Base-by-base conservation (phyloP, 2,329 filamentous ascomycete genomes). In the Colletotrichum liriopes region DNA sequence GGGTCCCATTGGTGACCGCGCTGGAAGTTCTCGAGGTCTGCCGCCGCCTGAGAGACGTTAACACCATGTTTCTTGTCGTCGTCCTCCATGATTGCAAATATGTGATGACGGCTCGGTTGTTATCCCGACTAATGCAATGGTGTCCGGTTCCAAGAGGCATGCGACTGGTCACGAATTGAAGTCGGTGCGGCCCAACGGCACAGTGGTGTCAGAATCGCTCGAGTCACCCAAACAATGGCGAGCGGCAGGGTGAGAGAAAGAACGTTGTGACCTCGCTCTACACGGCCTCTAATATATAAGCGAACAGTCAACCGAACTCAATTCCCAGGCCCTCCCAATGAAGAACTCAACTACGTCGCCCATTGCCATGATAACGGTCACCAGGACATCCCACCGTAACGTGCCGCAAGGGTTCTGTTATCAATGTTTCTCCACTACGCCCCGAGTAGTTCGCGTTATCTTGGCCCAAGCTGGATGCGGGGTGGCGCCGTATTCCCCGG, bases 1-100 rank as follows among this genome's bases (percentile, higher is more conserved):
- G 81, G 78, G 32, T 82, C 81, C 76, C 78, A 81, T 71, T 80
- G 77, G 62, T 82, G 82, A 4, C 78, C 75, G 52, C 78, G 75
- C 26, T 77, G 76, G 29, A 82, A 78, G 69, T 77, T 77, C 45
- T 79, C 74, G 29, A 81, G 76, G 43, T 76, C 75, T 32, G 63
- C 47, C 20, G 60, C 66, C 12, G 66, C 55, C 29, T 74, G 63
- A 2, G 59, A 64, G 7, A 69, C 65, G 14, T 59, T 45, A 12
- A 54, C 54, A 0, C 39, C 45, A 20, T 72, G 59, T 12, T 35
- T 32, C 18, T 64, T 65, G 2, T 69, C 60, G 2, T 69, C 60
- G 47, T 60, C 65, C 18, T 20, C 29, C 51, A 52, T 29, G 35
- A 11, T 39, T 39, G 23, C 39, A 7, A 23, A 6, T 43, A 12